phyloP scores from a whole-genome alignment of 2,329 filamentous ascomycete genomes.

The Cytospora paraplurivora region DNA sequence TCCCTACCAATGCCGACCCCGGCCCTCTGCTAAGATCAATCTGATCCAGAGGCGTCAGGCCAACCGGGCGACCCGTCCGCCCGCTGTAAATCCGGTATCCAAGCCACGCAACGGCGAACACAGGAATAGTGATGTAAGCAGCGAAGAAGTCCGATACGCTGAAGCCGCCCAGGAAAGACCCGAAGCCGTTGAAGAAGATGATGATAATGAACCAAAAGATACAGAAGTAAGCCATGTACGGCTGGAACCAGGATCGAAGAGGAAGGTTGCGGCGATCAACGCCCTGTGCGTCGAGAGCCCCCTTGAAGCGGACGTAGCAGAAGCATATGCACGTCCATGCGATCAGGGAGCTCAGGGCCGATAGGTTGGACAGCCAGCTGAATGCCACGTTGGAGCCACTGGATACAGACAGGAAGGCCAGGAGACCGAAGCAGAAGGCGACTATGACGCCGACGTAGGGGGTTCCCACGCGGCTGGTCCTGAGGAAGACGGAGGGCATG shows the following conservation, averaged over 20 bases:
- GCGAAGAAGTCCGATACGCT: conserved; percentile 44
- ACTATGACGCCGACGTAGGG: conserved; percentile 50
- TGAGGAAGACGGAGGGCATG: conserved; percentile 52
- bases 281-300: conserved; percentile 44
- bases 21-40: conserved; percentile 26
- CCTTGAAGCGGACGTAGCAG: conserved; percentile 38
- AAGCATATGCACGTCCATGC: conserved; percentile 39
- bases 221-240: conserved; percentile 47
- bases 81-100: conserved; percentile 37
- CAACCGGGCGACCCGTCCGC: conserved; percentile 12
- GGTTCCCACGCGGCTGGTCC: conserved; percentile 52
- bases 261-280: conserved; percentile 38
- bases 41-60: conserved; percentile 23
- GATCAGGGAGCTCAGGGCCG: conserved; percentile 44
- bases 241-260: conserved; percentile 36
- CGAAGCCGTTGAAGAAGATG: conserved; percentile 49
- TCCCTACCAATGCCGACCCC: conserved; percentile 21
- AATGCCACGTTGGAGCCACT: conserved; percentile 50
- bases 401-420: conserved; percentile 52
- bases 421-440: conserved; percentile 46
- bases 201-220: conserved; percentile 47
- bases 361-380: conserved; percentile 58
- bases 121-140: conserved; percentile 39
- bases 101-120: conserved; percentile 41
- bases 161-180: conserved; percentile 45